Evolutionary conservation across 805 yeast genomes (phyloP).

Genomic region (Spathaspora gorwiae): DNA sequence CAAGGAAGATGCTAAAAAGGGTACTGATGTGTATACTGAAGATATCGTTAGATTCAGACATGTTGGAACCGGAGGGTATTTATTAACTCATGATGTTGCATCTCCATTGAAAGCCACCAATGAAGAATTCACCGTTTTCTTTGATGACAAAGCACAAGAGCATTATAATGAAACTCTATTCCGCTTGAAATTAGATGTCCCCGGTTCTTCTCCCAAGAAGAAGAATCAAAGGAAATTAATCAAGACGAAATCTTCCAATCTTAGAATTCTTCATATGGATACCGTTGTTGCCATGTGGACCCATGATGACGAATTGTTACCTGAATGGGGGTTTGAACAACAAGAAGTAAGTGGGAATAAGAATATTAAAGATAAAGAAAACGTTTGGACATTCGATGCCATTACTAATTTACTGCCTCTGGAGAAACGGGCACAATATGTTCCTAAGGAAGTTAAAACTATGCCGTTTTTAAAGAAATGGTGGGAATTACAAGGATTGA

Average conservation of each 20-base stretch:
- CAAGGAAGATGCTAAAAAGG: conserved; percentile 30
- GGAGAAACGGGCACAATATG: conserved; percentile 59
- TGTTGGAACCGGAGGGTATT: conserved; percentile 68
- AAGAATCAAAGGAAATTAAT: conserved; percentile 45
- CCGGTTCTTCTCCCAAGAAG: conserved; percentile 37
- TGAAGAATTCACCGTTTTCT: conserved; percentile 78
- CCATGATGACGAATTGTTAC: conserved; percentile 74
- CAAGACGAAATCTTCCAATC: conserved; percentile 64
- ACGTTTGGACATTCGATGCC: conserved; percentile 71
- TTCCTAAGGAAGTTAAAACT: conserved; percentile 57
- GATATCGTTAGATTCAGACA: conserved; percentile 79
- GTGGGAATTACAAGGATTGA: conserved; percentile 79
- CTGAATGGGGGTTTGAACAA: conserved; percentile 93
- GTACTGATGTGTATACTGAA: conserved; percentile 56
- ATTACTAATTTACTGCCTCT: conserved; percentile 51
- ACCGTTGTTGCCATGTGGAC: conserved; percentile 95
- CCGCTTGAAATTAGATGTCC: conserved; percentile 52
- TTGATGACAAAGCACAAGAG: conserved; percentile 60
- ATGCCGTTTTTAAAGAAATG: conserved; percentile 81
- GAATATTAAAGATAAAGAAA: conserved; percentile 60
- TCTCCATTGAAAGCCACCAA: conserved; percentile 90
- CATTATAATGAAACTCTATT: conserved; percentile 70
- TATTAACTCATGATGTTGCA: conserved; percentile 92
- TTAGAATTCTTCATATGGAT: conserved; percentile 75
- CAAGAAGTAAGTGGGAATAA: conserved; percentile 96